Conservation (phyloP, 1,284 basidiomycete species). For the Apiotrichum gamsii region DNA sequence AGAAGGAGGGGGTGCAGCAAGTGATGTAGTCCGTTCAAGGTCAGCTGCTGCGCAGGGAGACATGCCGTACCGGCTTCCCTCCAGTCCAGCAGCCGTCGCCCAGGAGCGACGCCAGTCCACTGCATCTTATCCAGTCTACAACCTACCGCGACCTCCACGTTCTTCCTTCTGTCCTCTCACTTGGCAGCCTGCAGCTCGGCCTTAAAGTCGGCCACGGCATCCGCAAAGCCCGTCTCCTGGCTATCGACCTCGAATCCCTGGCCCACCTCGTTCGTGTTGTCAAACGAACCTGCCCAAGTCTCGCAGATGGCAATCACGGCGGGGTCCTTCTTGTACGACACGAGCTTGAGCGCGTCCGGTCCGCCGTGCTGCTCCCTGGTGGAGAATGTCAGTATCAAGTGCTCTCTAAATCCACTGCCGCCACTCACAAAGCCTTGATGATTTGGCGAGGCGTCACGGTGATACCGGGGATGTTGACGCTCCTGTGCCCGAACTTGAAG, state of each 20-base stretch:
- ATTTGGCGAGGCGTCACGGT: conserved; percentile 46
- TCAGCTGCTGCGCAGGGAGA: no score
- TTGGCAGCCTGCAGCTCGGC: conserved; percentile 23
- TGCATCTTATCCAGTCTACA: no score
- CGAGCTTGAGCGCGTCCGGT: conserved; percentile 35
- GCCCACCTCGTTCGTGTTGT: conserved; percentile 27
- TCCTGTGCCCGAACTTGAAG: conserved; percentile 31
- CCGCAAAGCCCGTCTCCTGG: conserved; percentile 36
- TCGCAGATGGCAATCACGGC: conserved; percentile 44
- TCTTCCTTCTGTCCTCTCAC: no score
- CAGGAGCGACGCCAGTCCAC: no score
- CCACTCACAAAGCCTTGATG: conserved; percentile 35
- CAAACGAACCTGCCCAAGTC: conserved; percentile 47
- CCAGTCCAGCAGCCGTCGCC: no score
- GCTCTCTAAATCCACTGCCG: conserved; percentile 8
- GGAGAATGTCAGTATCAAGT: no score
- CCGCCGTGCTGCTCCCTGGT: conserved; percentile 33
- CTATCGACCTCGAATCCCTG: conserved; percentile 46
- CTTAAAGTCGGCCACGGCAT: conserved; percentile 46
- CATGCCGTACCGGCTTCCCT: no score
- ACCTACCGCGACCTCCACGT: no score
- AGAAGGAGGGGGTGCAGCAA: no score
- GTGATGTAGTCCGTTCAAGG: no score
- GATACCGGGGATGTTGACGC: conserved; percentile 48
- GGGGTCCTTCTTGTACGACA: conserved; percentile 43